Evolutionary conservation across 768 basidiomycete genomes (phyloP), one percentile per base, ranked within the genome.

Genomic region (Russula compacta): DNA sequence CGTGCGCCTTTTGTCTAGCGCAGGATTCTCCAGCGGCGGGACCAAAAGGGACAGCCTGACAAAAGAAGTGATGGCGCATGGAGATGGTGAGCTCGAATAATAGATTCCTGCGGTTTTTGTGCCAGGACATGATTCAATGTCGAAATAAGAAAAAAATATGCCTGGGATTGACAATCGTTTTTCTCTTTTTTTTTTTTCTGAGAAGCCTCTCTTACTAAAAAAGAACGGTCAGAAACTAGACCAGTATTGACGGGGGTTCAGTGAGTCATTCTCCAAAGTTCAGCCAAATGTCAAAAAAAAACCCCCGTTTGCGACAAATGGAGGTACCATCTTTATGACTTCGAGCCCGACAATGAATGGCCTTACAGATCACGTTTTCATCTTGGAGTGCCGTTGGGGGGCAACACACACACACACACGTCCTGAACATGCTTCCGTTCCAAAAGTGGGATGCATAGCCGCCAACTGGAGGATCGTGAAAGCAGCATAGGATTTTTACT

Each of bases 241-340:
- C 94, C 94, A 68, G 91, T 92, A 75, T 93, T 92, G 47, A 97
- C 71, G n/a, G n/a, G 7, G 95, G 95, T 5, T 82, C 67, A 9
- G 91, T 87, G 49, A 97, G 79, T n/a, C n/a, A 58, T 78, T 78
- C 70, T 86, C 86, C 21, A n/a, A 95, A 78, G 74, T 90, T 89
- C 61, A 95, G 81, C 93, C 95, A 97, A 70, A 97, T 84, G 73
- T 97, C 97, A 75, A 97, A 98, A 2, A 95, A n/a, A n/a, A n/a
- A n/a, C n/a, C n/a, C n/a, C n/a, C n/a, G n/a, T n/a, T 97, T 58
- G 85, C 84, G 19, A 76, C 76, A 6, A n/a, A n/a, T n/a, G 91
- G 92, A 44, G 87, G 86, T 57, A 89, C n/a, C n/a, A n/a, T n/a
- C n/a, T n/a, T 74, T 49, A 81, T 77, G 47, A 97, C 89, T 53